Base-by-base conservation (phyloP, 306 rosid species). In the Herpetospermum pedunculosum region DNA sequence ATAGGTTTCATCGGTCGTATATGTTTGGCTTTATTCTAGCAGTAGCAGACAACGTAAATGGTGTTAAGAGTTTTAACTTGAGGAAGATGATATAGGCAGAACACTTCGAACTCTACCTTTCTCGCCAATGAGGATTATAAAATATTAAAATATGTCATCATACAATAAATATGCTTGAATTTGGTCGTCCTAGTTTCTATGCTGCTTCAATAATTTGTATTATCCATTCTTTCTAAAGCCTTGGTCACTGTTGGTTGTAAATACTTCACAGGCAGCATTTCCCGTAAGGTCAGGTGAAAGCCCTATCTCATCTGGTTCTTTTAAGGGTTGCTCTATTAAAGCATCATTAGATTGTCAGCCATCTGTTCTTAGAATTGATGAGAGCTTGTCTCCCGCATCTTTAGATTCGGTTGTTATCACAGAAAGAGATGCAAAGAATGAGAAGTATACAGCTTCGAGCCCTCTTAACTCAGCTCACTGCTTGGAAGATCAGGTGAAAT, bases 371-470 rank as follows among this genome's bases (percentile, higher is more conserved):
- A 82, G 90, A 83, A 87, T 90, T 70, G 96, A 89, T 47, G 98
- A 88, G 75, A 84, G 87, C 79, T 79, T 89, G 88, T 91, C 97
- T 6, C 96, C 99, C 14, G 92, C 86, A 0, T 91, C 95, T 76
- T 89, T 89, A 16, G 98, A 89, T 86, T 94, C 97, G 10, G 96
- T 88, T 74, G 96, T 91, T 34, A 85, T 94, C 79, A 92, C 84
- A 8, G 97, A 87, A 81, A 84, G 91, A 76, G 96, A 92, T 78
- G 78, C 88, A n/a, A 89, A 85, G 82, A 87, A 77, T 79, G 91
- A 85, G 19, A 90, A 80, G 77, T 90, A 78, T 75, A 37, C 92
- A 12, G 77, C 77, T 80, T 78, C 79, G 3, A 87, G 89, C 76
- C 92, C 91, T 70, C 83, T 87, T 74, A 84, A 80, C 78, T 62